Conservation (phyloP, 257 asterid genomes). For the Solanum habrochaites region DNA sequence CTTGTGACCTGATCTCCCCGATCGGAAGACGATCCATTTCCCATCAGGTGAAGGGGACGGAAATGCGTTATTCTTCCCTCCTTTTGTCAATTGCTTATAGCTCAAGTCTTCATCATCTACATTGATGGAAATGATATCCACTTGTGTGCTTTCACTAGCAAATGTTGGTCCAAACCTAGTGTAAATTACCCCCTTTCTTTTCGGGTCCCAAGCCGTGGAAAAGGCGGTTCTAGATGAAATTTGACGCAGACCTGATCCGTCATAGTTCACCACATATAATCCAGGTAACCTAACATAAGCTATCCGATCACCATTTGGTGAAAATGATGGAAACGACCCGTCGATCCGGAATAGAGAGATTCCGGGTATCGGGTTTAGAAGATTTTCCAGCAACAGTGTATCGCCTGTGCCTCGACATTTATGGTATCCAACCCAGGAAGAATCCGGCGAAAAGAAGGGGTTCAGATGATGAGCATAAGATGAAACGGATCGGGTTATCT, state of each 20-base stretch:
- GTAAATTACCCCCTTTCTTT: slow-evolving; percentile 68
- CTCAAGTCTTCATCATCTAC: slow-evolving; percentile 48
- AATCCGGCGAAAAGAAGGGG: slow-evolving; percentile 70
- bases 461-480: slow-evolving; percentile 60
- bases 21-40: slow-evolving; percentile 75
- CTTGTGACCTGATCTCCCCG: slow-evolving; percentile 80
- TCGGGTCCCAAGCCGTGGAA: slow-evolving; percentile 78
- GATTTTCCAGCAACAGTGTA: slow-evolving; percentile 43
- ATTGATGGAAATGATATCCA: slow-evolving; percentile 61
- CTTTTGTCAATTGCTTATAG: slow-evolving; percentile 37
- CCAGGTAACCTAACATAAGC: slow-evolving; percentile 62
- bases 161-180: slow-evolving; percentile 69
- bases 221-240: slow-evolving; percentile 33
- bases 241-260: slow-evolving; percentile 57
- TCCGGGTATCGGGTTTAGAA: slow-evolving; percentile 33
- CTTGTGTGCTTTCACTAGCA: slow-evolving; percentile 60
- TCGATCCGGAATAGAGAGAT: slow-evolving; percentile 62
- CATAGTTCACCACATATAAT: slow-evolving; percentile 53
- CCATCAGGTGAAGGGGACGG: slow-evolving; percentile 93
- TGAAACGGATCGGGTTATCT: slow-evolving; percentile 39
- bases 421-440: slow-evolving; percentile 56
- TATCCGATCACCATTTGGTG: slow-evolving; percentile 57
- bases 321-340: slow-evolving; percentile 80
- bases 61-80: slow-evolving; percentile 71
- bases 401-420: slow-evolving; percentile 44